Conservation (phyloP, 2,329 filamentous ascomycete genomes). For the Aspergillus novoparasiticus region DNA sequence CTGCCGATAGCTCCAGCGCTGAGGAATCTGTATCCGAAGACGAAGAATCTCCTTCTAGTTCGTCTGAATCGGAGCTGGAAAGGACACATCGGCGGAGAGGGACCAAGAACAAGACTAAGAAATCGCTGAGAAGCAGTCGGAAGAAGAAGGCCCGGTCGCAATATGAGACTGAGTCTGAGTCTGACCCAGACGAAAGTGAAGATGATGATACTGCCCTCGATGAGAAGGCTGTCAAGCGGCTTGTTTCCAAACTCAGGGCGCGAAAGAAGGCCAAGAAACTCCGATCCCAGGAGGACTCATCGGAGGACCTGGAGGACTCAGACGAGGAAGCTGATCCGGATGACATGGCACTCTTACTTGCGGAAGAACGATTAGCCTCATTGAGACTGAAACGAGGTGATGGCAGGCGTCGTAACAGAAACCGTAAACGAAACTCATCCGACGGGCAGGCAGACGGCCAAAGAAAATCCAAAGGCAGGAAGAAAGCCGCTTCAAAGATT, state of each 20-base stretch:
- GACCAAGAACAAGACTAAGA: slow-evolving; percentile 40
- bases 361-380: slow-evolving; percentile 26
- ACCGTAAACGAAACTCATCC: slow-evolving; percentile 17
- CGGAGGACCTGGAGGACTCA: slow-evolving; percentile 35
- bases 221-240: slow-evolving; percentile 35
- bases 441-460: slow-evolving; percentile 17
- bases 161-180: slow-evolving; percentile 25
- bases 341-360: slow-evolving; percentile 24
- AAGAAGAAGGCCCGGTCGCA: slow-evolving; percentile 44
- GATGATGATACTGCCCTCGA: slow-evolving; percentile 30
- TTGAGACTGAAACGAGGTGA: slow-evolving; percentile 24
- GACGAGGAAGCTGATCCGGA: slow-evolving; percentile 32
- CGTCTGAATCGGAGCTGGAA: slow-evolving; percentile 27
- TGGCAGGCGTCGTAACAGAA: slow-evolving; percentile 18
- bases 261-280: slow-evolving; percentile 37
- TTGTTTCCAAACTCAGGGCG: slow-evolving; percentile 35
- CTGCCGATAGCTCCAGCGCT: slow-evolving; percentile 21
- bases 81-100: slow-evolving; percentile 37
- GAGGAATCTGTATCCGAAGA: slow-evolving; percentile 20
- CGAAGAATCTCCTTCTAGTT: slow-evolving; percentile 16
- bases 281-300: slow-evolving; percentile 29
- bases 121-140: slow-evolving; percentile 29
- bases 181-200: slow-evolving; percentile 31
- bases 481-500: slow-evolving; percentile 56
- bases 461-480: slow-evolving; percentile 40